phyloP scores from a whole-genome alignment of 2,329 filamentous ascomycete genomes.

The Monosporascus cannonballus region DNA sequence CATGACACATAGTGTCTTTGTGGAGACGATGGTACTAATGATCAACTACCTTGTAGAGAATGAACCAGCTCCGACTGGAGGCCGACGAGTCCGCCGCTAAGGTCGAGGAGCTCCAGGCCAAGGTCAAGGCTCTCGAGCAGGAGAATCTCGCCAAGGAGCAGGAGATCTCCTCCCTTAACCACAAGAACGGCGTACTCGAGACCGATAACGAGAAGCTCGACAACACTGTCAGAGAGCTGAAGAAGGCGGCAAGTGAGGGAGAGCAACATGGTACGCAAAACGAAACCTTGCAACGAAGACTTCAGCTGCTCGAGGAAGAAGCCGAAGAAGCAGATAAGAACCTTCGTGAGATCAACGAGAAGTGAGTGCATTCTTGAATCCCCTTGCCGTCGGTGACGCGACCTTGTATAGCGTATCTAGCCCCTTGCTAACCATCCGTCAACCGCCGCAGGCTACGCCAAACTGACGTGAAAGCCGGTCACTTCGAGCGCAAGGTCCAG shows the following conservation, averaged over 20 bases:
- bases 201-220: constrained; percentile 90
- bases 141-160: constrained; percentile 96
- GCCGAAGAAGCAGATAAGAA: constrained; percentile 95
- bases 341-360: constrained; percentile 94
- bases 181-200: constrained; percentile 93
- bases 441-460: constrained; percentile 71
- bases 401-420: too few species aligned
- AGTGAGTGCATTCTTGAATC: constrained; percentile 55
- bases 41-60: constrained; percentile 57
- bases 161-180: constrained; percentile 91
- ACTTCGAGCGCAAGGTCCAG: constrained; percentile 99
- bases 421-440: not conserved
- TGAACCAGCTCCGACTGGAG: constrained; percentile 90
- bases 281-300: constrained; percentile 83
- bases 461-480: constrained; percentile 97
- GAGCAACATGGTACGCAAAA: constrained; percentile 80
- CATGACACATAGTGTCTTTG: not conserved
- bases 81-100: constrained; percentile 77
- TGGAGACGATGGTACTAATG: constrained; percentile 6
- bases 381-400: too few species aligned
- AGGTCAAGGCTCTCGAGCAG: constrained; percentile 87
- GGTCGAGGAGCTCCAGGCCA: constrained; percentile 79
- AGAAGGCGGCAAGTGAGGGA: constrained; percentile 78
- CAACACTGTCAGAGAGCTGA: constrained; percentile 73
- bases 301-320: constrained; percentile 97